A percentile compares a stretch with the other conserved stretches of the same genome.
These are phyloP conservation scores for Plenodomus lindquistii DNA, from an alignment of 2,329 filamentous ascomycete species.

Conservation along the genomic window DNA sequence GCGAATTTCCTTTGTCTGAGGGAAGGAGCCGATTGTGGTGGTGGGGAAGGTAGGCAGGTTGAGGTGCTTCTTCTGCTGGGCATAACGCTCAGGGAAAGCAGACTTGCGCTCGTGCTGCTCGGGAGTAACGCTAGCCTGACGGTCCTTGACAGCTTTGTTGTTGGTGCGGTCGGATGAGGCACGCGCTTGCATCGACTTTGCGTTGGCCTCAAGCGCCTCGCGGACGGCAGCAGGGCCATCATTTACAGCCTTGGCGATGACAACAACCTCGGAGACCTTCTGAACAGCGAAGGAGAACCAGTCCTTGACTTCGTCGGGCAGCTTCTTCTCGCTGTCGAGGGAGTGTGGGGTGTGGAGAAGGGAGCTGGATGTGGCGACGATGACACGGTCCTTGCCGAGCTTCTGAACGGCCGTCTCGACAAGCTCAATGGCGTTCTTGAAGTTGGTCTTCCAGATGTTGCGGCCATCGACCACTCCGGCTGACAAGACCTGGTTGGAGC, in stretches of 20 bases:
- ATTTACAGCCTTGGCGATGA: constrained; percentile 96
- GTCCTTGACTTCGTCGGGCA: constrained; percentile 87
- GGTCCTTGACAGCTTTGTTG: constrained; percentile 95
- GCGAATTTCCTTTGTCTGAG: constrained; percentile 98
- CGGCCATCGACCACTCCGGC: constrained; percentile 96
- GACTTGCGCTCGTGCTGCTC: constrained; percentile 93
- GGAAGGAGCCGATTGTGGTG: constrained; percentile 99
- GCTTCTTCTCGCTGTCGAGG: constrained; percentile 97
- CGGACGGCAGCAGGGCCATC: constrained; percentile 86
- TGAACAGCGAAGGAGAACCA: constrained; percentile 99
- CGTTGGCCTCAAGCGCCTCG: constrained; percentile 92
- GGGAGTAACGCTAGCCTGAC: constrained; percentile 82
- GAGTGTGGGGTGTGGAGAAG: constrained; percentile 99
- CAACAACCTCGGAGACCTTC: constrained; percentile 87
- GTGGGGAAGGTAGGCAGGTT: constrained; percentile 97
- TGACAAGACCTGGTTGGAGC: constrained; percentile 87
- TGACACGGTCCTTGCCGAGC: constrained; percentile 95
- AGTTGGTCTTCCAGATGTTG: constrained; percentile 99
- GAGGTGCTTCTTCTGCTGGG: constrained; percentile 87
- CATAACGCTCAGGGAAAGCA: constrained; percentile 80
- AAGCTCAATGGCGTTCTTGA: constrained; percentile 89
- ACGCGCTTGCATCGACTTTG: constrained; percentile 88
- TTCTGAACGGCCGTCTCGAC: constrained; percentile 91
- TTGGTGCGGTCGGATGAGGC: constrained; percentile 94
- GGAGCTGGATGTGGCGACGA: constrained; percentile 95